Base-by-base conservation (phyloP, 1,284 basidiomycete species). In the Leccinum pachyderme region DNA sequence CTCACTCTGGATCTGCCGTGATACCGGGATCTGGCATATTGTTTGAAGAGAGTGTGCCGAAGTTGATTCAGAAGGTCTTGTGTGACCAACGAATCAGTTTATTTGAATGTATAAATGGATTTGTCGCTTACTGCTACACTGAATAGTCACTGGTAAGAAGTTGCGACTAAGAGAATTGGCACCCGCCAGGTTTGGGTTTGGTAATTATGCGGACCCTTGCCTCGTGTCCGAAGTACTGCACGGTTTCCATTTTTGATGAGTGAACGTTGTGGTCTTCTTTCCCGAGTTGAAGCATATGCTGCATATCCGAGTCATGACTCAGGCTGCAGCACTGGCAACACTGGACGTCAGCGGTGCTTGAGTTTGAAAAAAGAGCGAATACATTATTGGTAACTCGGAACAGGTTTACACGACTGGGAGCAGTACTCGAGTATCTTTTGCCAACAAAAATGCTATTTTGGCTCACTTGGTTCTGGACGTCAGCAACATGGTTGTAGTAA, bases 211-310 rank as follows among this genome's bases (percentile, higher is more conserved):
- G 53, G 47, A 46, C 49, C 52, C 27, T 46, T 49, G 61, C 67
- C 63, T 64, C 67, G 37, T 55, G 24, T 51, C 44, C 32, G 46
- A 18, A 25, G 28, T n/a, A n/a, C n/a, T n/a, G n/a, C n/a, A n/a
- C n/a, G n/a, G n/a, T n/a, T n/a, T 29, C 29, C 29, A 39, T 18
- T 5, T 22, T 12, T 12, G 39, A 11, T 41, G 11, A n/a, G n/a
- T n/a, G n/a, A n/a, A n/a, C 7, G 18, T 12, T 12, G 6, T 37
- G 35, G 18, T 18, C 37, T 31, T 31, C 31, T 31, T 35, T n/a
- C 15, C 35, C n/a, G 35, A 22, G 37, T 39, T 22, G 37, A n/a
- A n/a, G n/a, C n/a, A n/a, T n/a, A n/a, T n/a, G n/a, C n/a, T n/a
- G n/a, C n/a, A n/a, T n/a, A n/a, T n/a, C n/a, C n/a, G n/a, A n/a